Conservation (phyloP, 2,329 filamentous ascomycete species). For the Penicillium sp. region DNA sequence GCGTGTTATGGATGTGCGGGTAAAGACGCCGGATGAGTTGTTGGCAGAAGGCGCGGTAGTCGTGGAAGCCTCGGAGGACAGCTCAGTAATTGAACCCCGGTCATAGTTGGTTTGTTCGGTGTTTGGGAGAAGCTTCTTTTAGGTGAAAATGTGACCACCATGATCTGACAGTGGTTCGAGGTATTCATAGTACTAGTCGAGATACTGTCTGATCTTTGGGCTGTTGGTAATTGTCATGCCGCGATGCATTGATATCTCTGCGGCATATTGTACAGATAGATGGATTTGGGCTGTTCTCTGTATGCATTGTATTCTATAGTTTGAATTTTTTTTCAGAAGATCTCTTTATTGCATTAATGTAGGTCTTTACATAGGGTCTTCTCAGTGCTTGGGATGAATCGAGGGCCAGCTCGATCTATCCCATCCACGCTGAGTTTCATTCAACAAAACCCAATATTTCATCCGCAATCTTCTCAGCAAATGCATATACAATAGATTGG, state of each 20-base stretch:
- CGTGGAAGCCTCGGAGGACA: constrained; percentile 28
- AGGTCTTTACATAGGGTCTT: not conserved
- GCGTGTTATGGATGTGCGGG: constrained; percentile 75
- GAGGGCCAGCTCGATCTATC: not conserved
- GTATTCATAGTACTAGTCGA: not conserved
- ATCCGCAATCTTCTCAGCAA: constrained; percentile 41
- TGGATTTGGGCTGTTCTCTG: constrained; percentile 25
- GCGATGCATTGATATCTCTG: constrained; percentile 21
- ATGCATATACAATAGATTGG: constrained; percentile 35
- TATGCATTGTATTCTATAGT: constrained; percentile 35
- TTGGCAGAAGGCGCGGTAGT: constrained; percentile 43
- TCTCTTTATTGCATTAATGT: not conserved
- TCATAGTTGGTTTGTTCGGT: constrained; percentile 8
- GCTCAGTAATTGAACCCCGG: constrained; percentile 25
- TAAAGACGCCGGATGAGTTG: constrained; percentile 59
- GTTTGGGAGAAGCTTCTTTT: not conserved
- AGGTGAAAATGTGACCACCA: not conserved
- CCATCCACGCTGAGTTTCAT: not conserved
- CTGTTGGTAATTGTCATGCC: constrained; percentile 11
- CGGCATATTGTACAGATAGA: constrained; percentile 36
- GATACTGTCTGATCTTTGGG: not conserved
- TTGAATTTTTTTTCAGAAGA: not conserved
- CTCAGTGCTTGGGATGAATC: not conserved
- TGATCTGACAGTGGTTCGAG: not conserved
- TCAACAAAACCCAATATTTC: not conserved